Evolutionary conservation across 2,329 filamentous ascomycete genomes (phyloP).

Genomic region (Alternaria novae-zelandiae): DNA sequence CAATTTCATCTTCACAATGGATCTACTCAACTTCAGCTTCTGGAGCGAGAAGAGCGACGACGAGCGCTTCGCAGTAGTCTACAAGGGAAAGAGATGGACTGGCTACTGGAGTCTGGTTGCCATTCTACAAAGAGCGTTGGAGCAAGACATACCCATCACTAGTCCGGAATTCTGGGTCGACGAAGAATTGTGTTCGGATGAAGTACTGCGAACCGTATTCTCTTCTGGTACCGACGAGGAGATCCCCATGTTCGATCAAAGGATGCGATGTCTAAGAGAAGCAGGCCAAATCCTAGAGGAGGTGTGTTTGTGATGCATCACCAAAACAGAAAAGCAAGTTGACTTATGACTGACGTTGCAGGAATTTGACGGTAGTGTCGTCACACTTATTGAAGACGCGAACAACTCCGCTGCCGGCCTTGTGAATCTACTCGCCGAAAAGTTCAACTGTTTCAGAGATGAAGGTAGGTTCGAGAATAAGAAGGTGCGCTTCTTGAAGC

Average conservation of each 20-base stretch:
- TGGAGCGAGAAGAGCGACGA: constrained; percentile 78
- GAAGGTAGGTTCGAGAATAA: constrained; percentile 76
- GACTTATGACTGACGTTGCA: constrained; percentile 46
- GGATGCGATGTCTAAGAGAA: constrained; percentile 80
- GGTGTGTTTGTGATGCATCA: constrained; percentile 3
- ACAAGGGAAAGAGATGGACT: constrained; percentile 82
- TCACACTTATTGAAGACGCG: constrained; percentile 75
- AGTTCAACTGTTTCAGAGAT: constrained; percentile 88
- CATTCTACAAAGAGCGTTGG: constrained; percentile 81
- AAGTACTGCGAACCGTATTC: constrained; percentile 78
- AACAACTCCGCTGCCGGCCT: constrained; percentile 80
- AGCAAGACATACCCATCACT: constrained; percentile 90
- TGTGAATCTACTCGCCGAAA: constrained; percentile 81
- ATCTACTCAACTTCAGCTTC: constrained; percentile 95
- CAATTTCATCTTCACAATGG: constrained; percentile 97
- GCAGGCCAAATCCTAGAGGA: constrained; percentile 80
- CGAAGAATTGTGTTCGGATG: constrained; percentile 75
- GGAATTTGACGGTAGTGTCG: constrained; percentile 77
- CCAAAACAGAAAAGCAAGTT: background rate
- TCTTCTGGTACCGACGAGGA: constrained; percentile 84
- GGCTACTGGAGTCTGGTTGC: constrained; percentile 96
- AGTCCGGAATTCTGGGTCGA: constrained; percentile 85
- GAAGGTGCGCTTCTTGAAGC: constrained; percentile 83
- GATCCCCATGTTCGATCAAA: constrained; percentile 82
- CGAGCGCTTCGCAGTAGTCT: constrained; percentile 82